Conservation (phyloP, 495 filamentous ascomycete species). For the Penicillium crystallinum region DNA sequence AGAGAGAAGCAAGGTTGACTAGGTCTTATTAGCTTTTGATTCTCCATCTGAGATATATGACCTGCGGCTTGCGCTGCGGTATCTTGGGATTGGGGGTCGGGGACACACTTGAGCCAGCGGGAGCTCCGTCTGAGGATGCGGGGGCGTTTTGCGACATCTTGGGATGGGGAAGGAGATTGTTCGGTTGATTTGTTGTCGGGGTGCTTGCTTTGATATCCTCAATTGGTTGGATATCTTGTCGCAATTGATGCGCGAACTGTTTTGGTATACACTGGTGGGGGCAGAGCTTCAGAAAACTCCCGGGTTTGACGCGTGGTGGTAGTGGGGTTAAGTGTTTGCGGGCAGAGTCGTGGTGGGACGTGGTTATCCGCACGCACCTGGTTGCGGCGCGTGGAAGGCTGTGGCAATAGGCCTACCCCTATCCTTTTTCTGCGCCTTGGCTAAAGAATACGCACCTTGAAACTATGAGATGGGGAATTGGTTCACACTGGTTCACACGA, state of each 20-base stretch:
- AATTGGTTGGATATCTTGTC: not conserved
- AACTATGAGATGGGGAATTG: too few species aligned
- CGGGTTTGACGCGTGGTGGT: not conserved
- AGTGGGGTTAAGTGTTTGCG: not conserved
- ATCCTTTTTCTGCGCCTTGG: not conserved
- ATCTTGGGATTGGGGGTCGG: not conserved
- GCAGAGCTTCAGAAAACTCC: constrained; percentile 17
- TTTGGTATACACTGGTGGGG: constrained; percentile 14
- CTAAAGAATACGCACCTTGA: not conserved
- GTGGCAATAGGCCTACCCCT: not conserved
- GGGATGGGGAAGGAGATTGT: not conserved
- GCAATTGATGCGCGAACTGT: constrained; percentile 17
- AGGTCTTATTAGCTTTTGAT: not conserved
- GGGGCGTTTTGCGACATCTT: constrained; percentile 23
- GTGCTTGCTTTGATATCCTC: not conserved
- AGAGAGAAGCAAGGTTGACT: constrained; percentile 63
- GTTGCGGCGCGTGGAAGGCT: not conserved
- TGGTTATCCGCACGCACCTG: not conserved
- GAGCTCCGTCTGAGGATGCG: constrained; percentile 25
- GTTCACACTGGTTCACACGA: too few species aligned
- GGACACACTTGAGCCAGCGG: constrained; percentile 28
- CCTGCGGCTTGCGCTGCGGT: not conserved
- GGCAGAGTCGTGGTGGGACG: not conserved
- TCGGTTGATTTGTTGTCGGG: not conserved
- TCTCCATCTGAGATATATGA: not conserved